Conservation (phyloP, 2,329 filamentous ascomycete species). For the Fusarium vanettenii region DNA sequence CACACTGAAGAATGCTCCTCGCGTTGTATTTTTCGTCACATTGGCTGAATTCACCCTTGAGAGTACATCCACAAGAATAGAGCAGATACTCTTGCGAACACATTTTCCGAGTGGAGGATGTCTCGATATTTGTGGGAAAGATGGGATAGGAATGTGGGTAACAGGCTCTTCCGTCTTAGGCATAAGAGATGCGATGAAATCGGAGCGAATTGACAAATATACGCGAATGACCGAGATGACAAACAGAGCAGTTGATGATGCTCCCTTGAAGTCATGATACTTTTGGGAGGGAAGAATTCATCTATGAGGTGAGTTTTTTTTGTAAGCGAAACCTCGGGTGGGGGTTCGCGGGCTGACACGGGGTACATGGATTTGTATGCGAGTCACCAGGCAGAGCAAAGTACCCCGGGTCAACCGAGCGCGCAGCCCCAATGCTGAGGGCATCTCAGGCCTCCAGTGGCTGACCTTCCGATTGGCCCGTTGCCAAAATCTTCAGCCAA, state of each 20-base stretch:
- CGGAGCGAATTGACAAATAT: not conserved
- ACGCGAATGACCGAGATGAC: not conserved
- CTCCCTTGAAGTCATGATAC: not conserved
- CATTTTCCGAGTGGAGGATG: not conserved
- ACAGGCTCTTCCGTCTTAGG: not conserved
- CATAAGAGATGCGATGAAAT: not conserved
- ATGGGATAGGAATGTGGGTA: not conserved
- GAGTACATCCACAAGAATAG: not conserved
- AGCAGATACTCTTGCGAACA: not conserved
- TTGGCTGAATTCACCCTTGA: not conserved
- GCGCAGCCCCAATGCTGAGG: conserved; percentile 11
- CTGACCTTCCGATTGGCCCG: conserved; percentile 35
- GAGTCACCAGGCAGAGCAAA: not conserved
- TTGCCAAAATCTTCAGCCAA: not conserved
- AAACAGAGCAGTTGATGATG: not conserved
- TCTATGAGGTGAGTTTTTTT: not conserved
- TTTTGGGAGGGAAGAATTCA: not conserved
- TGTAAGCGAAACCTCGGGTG: not conserved
- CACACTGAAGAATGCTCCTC: not conserved
- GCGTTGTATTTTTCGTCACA: not conserved
- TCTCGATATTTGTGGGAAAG: not conserved
- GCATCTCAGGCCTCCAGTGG: conserved; percentile 4
- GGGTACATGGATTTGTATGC: conserved; percentile 7
- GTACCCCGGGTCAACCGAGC: conserved; percentile 12
- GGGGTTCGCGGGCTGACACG: not conserved